Evolutionary conservation across 129 eudicot genomes (phyloP), one percentile per base, ranked within the genome.

Genomic region (Cynara cardunculus): DNA sequence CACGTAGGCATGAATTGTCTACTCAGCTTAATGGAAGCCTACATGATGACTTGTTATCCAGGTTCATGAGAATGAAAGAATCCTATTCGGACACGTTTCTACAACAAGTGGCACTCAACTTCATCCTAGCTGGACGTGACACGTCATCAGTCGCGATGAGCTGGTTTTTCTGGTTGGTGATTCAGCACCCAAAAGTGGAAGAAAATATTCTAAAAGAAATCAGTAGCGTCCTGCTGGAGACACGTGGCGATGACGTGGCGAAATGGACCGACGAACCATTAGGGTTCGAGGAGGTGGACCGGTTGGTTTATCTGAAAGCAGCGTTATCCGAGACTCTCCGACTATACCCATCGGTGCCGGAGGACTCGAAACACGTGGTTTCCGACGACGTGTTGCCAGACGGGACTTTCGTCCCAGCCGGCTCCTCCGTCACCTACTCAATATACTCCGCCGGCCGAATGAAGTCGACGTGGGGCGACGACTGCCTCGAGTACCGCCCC

Each of bases 101-200:
- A 65, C 97, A 94, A 85, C 96, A 94, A 80, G 98, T 94, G 94
- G 97, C 98, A 34, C 92, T 94, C 79, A 94, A 89, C 68, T 94
- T 94, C 91, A 94, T 94, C 96, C 92, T 94, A 77, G 98, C 98
- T 83, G 98, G 98, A 71, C 95, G 98, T 4, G 98, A 94, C 96
- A 94, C 98, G 72, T 91, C 98, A 70, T 94, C 98, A 1, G 98
- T 88, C 2, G 98, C 98, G 2, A 84, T 94, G 86, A 89, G 97
- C 88, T 94, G 98, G 98, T 94, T 91, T 82, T 94, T 94, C 66
- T 94, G 93, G 93, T 39, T 91, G 80, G 81, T 90, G 56, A 91
- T 84, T 64, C 95, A 94, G 16, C 80, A 91, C 26, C 97, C 98
- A 16, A 74, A 74, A 31, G 88, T 90, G 19, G 96, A 92, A 73